phyloP scores from a whole-genome alignment of 306 rosid genomes.

The Hippophae gyantsensis region DNA sequence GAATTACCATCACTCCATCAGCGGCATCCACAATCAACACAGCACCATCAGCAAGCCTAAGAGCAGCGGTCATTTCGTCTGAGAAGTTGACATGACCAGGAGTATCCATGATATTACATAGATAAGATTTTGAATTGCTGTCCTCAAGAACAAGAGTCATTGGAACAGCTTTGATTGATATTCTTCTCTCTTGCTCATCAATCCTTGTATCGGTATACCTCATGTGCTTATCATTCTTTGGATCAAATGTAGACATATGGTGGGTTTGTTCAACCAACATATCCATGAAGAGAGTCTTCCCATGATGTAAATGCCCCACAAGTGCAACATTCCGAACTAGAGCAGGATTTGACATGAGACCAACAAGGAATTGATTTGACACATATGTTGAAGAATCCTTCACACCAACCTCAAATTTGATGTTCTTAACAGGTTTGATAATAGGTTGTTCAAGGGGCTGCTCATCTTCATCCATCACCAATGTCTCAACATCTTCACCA shows the following conservation, averaged over 20 bases:
- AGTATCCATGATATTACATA: constrained; percentile 83
- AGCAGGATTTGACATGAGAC: constrained; percentile 87
- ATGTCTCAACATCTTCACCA: constrained; percentile 91
- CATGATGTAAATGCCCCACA: constrained; percentile 86
- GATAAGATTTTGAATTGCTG: constrained; percentile 67
- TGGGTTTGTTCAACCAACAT: constrained; percentile 96
- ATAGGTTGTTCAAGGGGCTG: constrained; percentile 76
- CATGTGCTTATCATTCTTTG: constrained; percentile 68
- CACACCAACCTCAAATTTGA: constrained; percentile 89
- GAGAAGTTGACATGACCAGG: constrained; percentile 98
- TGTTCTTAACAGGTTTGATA: constrained; percentile 64
- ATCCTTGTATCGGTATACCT: constrained; percentile 85
- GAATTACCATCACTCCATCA: constrained; percentile 86
- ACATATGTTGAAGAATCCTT: constrained; percentile 91
- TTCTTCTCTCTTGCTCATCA: constrained; percentile 89
- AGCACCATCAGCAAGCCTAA: constrained; percentile 90
- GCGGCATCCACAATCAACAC: constrained; percentile 93
- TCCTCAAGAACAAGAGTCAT: constrained; percentile 96
- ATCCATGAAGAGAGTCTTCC: constrained; percentile 96
- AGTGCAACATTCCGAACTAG: constrained; percentile 80
- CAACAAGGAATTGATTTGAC: constrained; percentile 68
- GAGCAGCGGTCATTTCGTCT: constrained; percentile 95
- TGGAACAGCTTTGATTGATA: constrained; percentile 81
- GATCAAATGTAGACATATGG: constrained; percentile 83
- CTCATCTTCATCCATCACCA: constrained; percentile 97